Conservation (phyloP, 2,329 filamentous ascomycete genomes). For the Alternaria viburni region DNA sequence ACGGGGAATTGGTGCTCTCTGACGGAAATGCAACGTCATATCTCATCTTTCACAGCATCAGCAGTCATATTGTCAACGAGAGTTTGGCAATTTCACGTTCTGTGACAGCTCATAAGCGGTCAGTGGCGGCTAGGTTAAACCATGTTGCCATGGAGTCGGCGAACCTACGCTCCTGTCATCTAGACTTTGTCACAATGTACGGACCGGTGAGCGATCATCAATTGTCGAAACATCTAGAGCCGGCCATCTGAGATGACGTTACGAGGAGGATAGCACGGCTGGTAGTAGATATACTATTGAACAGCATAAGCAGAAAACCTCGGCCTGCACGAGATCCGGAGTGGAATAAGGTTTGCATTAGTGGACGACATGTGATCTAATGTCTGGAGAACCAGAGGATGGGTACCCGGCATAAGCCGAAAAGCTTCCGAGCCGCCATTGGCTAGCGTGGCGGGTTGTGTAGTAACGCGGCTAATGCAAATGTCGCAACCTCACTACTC, state of each 20-base stretch:
- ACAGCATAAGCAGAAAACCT: not conserved
- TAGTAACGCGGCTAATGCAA: conserved; percentile 8
- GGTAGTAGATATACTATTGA: not conserved
- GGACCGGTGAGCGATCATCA: not conserved
- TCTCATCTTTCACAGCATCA: not conserved
- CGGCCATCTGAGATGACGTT: not conserved
- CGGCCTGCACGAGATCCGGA: not conserved
- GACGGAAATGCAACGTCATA: not conserved
- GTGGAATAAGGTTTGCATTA: conserved; percentile 9
- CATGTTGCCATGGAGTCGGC: not conserved
- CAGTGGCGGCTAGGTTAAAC: not conserved
- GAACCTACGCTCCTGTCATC: not conserved
- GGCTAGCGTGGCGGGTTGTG: not conserved
- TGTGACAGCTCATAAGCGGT: not conserved
- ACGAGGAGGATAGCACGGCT: not conserved
- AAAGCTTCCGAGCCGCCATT: conserved; percentile 2
- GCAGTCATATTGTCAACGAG: not conserved
- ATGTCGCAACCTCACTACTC: conserved; percentile 1
- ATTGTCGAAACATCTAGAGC: not conserved
- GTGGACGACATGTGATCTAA: not conserved
- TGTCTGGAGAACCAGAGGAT: not conserved
- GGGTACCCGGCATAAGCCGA: conserved; percentile 3
- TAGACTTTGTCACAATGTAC: not conserved
- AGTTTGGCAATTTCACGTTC: not conserved
- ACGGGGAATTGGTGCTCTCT: not conserved